Base-by-base conservation (phyloP, 2,329 filamentous ascomycete genomes). In the Stachybotrys echinatus region DNA sequence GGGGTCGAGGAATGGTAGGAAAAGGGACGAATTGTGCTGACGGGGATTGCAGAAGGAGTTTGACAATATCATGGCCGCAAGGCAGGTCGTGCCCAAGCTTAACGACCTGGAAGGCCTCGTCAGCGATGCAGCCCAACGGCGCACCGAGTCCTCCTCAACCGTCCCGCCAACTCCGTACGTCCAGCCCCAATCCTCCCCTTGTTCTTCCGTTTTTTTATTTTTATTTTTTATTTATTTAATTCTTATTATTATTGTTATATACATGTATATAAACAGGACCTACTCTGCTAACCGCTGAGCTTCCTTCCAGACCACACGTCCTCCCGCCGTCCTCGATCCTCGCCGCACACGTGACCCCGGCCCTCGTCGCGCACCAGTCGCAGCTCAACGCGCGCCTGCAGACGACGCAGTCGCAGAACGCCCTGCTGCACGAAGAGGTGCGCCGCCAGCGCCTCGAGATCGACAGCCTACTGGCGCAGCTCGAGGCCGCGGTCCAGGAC, bases 71-170 rank as follows among this genome's bases (percentile, higher is more conserved):
- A 61, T 83, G 51, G 58, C 67, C 18, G 67, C 71, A 51, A 67
- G 81, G 52, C 68, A 73, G 42, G 81, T 84, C 12, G 74, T 85
- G 3, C 68, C 69, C 38, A 75, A 75, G 52, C 70, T 85, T 10
- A 85, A 85, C 61, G 74, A 79, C 61, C 72, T 85, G 6, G 82
- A 85, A 59, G 66, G 57, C 22, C 69, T 85, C 14, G 72, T 82
- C 46, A 68, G 64, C 50, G 77, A 80, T 48, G 82, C 81, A 5
- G 67, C 67, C 21, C 53, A 48, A 12, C 58, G 62, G 4, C 58
- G 64, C 18, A 52, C 52, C 12, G 53, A 52, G 22, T 39, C 53
- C 47, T 53, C 55, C 46, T 49, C 55, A 14, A 50, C 55, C 22
- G 54, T 65, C n/a, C 75, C 75, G 5, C n/a, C n/a, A n/a, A 66